Evolutionary conservation across 495 filamentous ascomycete species (phyloP), one percentile per base, ranked within the genome.

Genomic region (Daldinia caldariorum): DNA sequence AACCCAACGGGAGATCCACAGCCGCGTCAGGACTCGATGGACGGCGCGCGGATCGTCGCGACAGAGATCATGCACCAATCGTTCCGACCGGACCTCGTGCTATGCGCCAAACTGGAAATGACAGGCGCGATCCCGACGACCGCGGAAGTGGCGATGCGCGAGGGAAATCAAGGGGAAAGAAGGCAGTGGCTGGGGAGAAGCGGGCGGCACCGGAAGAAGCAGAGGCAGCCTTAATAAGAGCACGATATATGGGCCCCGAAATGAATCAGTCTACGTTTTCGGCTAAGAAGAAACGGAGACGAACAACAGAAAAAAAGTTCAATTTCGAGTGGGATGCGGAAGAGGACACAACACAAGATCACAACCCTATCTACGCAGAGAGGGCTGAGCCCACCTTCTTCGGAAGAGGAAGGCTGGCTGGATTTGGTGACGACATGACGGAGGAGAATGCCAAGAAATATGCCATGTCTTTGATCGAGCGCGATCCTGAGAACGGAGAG

Each of bases 241-340:
- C 93, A 51, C 84, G 91, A 54, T 99, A 99, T 74, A 97, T 99
- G 93, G 95, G 95, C 6, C 89, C 91, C 10, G 92, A 97, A 54
- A 87, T 91, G 66, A 92, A 92, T 66, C 89, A 89, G 53, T 96
- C 92, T 3, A 97, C 89, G 32, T 97, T 97, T 75, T 96, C 93
- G 0, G 93, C 93, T 8, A 96, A 97, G 85, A 98, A 98, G 85
- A 99, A 98, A 83, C 87, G 94, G 54, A 90, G 90, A 78, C 86
- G 96, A 67, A 97, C 94, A 1, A 94, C 93, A 9, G 94, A 97
- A 77, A 92, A 94, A 80, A 97, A 98, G 76, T 99, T 99, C 85
- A 99, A 97, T 75, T 98, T 99, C 71, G 95, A 98, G 77, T 99
- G 95, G 95, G 97, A 97, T 70, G 85, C 88, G 2, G 94, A 97